Evolutionary conservation across 192 early-diverging fungal species (phyloP), one percentile per base, ranked within the genome.

Genomic region (Backusella australiensis): DNA sequence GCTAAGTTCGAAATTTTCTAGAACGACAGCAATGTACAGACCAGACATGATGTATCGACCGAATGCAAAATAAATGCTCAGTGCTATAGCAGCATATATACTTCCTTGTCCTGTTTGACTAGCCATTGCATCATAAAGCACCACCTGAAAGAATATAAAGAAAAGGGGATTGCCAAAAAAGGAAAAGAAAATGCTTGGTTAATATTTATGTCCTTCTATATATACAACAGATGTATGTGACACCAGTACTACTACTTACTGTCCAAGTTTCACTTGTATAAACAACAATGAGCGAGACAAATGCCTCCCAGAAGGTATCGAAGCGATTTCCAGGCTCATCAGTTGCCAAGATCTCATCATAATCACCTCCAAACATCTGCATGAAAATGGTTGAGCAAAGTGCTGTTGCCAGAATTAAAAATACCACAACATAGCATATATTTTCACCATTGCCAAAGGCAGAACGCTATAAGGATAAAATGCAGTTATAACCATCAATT

Each of bases 1-100:
- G 0, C 78, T 82, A 14, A 84, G 75, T 68, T 88, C 89, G 81
- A 90, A 90, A 68, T 90, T 90, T 72, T 90, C 89, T 72, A 87
- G 77, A 69, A 90, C 83, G 17, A 90, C 85, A 41, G 87, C 87
- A 66, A 90, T 85, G 11, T 88, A 82, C 77, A 90, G 82, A 49
- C 85, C 88, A 34, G 87, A 72, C 65, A 88, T 70, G 3, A 90
- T 83, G 66, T 85, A 89, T 34, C 87, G 83, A 9, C 85, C 85
- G 72, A 87, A 87, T 35, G 80, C 77, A 72, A 84, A 83, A 23
- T 84, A 86, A 6, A 82, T 74, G 23, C 85, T 81, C 19, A 84
- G 70, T 52, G 85, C 80, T 8, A 86, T 56, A 3, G 81, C 84
- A 19, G 85, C 78, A 72, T 81, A 81, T 36, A 87, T 74, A 34